phyloP scores from a whole-genome alignment of 192 early-diverging fungal genomes.

The Rhizophagus clarus region DNA sequence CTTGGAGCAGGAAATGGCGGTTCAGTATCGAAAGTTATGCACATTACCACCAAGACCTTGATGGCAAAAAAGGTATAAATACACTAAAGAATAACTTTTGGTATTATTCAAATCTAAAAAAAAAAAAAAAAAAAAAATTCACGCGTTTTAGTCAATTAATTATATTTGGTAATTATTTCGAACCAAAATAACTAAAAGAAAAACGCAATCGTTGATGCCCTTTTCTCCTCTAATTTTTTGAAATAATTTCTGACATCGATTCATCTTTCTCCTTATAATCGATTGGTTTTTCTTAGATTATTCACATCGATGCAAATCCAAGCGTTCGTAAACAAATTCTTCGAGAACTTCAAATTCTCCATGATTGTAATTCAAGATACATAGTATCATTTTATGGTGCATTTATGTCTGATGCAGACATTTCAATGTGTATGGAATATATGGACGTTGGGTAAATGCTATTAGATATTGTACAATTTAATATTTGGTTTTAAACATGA shows the following conservation, averaged over 20 bases:
- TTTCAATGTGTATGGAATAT: constrained; percentile 97
- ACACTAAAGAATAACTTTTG: background rate
- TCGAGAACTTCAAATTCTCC: constrained; percentile 93
- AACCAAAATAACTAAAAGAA: background rate
- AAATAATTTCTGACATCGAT: background rate
- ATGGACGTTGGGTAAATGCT: constrained; percentile 82
- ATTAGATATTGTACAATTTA: background rate
- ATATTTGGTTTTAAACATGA: too few relatives aligned
- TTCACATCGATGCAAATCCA: constrained; percentile 62
- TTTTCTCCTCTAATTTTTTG: background rate
- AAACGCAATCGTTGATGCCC: background rate
- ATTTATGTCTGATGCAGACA: constrained; percentile 78
- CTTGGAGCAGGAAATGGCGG: constrained; percentile 95
- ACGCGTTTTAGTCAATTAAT: background rate
- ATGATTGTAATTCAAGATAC: constrained; percentile 92
- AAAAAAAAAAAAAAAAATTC: background rate
- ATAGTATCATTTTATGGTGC: constrained; percentile 98
- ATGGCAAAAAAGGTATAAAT: constrained; percentile 92
- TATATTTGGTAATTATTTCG: background rate
- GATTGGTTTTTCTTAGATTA: constrained; percentile 35
- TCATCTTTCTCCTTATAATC: background rate
- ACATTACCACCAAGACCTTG: constrained; percentile 83
- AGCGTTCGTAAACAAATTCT: constrained; percentile 86
- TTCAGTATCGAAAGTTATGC: constrained; percentile 82
- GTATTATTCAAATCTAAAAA: background rate